phyloP scores from a whole-genome alignment of 2,329 filamentous ascomycete species.

The Fusarium buxicola region DNA sequence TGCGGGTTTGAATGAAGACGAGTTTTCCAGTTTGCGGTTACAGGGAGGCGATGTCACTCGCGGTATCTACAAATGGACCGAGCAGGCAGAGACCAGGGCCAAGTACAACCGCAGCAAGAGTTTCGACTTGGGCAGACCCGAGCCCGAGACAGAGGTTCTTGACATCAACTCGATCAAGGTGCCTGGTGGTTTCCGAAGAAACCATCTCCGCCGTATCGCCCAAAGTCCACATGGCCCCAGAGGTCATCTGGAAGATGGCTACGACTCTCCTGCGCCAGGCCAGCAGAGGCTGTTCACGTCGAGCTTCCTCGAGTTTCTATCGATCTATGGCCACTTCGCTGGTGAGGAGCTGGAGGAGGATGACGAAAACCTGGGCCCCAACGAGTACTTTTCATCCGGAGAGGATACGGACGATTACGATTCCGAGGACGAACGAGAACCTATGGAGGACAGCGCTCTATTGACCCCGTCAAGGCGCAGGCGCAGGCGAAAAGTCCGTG shows the following conservation, averaged over 20 bases:
- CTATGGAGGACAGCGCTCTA: constrained; percentile 89
- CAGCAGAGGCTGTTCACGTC: constrained; percentile 78
- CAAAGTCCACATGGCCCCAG: constrained; percentile 64
- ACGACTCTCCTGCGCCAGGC: constrained; percentile 48
- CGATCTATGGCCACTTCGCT: constrained; percentile 96
- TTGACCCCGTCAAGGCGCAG: constrained; percentile 80
- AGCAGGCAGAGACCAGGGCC: constrained; percentile 80
- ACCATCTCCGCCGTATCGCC: constrained; percentile 84
- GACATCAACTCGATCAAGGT: constrained; percentile 93
- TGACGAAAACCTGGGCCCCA: constrained; percentile 85
- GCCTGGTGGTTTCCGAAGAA: constrained; percentile 91
- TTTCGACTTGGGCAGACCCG: constrained; percentile 81
- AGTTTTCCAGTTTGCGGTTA: constrained; percentile 92
- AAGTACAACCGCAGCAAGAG: constrained; percentile 85
- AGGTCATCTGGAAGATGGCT: constrained; percentile 50
- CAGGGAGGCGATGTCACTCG: constrained; percentile 96
- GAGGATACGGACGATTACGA: constrained; percentile 72
- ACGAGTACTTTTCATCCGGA: constrained; percentile 92
- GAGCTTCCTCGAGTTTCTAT: constrained; percentile 95
- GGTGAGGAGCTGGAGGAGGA: constrained; percentile 97
- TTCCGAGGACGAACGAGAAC: constrained; percentile 76
- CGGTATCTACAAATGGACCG: constrained; percentile 96
- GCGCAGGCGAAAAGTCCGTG: constrained; percentile 80
- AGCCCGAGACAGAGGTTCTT: constrained; percentile 81
- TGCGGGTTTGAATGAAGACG: constrained; percentile 70